A percentile compares a stretch with the other conserved stretches of the same genome.
These are phyloP conservation scores for Podosphaera xanthii DNA, from an alignment of 2,329 filamentous ascomycete species.

Conservation along the genomic window DNA sequence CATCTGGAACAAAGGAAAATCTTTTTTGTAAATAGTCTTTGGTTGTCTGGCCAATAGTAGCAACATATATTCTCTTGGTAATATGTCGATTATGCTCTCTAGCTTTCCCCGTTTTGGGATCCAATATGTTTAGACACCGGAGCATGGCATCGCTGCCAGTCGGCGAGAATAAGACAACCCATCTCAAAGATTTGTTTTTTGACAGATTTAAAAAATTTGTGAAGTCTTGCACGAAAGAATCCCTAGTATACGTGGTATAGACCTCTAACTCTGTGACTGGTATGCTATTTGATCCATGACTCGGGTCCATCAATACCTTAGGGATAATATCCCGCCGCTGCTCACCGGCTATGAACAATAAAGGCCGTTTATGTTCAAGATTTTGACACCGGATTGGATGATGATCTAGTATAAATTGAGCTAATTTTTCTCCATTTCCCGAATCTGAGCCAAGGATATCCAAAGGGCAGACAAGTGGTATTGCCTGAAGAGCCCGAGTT, in stretches of 20 bases:
- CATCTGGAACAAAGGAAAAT: constrained; percentile 48
- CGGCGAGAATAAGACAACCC: constrained; percentile 56
- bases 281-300: constrained; percentile 28
- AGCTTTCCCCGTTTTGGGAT: constrained; percentile 22
- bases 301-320: constrained; percentile 41
- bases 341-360: constrained; percentile 81
- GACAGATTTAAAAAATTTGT: constrained; percentile 25
- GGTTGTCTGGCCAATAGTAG: constrained; percentile 87
- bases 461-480: constrained; percentile 26
- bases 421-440: constrained; percentile 64
- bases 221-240: constrained; percentile 52
- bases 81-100: constrained; percentile 9
- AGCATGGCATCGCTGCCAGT: constrained; percentile 40
- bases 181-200: constrained; percentile 23
- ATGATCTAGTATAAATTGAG: constrained; percentile 55
- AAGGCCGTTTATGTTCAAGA: constrained; percentile 26
- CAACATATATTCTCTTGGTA: constrained; percentile 36
- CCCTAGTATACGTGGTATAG: constrained; percentile 70
- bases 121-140: constrained; percentile 27
- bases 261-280: constrained; percentile 58
- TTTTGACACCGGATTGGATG: constrained; percentile 34
- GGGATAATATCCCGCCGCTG: constrained; percentile 79
- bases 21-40: constrained; percentile 42
- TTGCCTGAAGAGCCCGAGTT: constrained; percentile 43
- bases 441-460: constrained; percentile 58